Evolutionary conservation across 2,329 filamentous ascomycete genomes (phyloP), one percentile per base, ranked within the genome.

Genomic region (Teratosphaeria zuluensis): DNA sequence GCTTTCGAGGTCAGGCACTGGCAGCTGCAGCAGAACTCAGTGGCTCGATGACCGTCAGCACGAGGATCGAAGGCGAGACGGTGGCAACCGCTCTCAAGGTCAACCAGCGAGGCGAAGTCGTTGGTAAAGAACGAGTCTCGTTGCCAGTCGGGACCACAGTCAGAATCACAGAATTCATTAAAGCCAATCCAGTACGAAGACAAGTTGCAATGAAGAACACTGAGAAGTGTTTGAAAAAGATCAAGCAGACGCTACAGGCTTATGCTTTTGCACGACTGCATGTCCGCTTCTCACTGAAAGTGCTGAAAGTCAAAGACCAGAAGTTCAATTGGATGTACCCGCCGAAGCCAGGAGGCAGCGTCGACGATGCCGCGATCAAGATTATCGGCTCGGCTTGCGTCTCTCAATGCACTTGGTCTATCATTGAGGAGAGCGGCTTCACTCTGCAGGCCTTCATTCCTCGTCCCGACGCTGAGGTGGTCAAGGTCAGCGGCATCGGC

Each of bases 1-100:
- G 89, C 1, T 92, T 92, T 67, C 82, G 89, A 38, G 89, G 89
- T 21, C 83, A 90, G 67, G 88, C 88, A 16, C 74, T 92, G 60
- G 86, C 87, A 46, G 85, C 83, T 69, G 79, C 80, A 59, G 85
- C 83, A 60, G 78, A 81, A 51, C 69, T 89, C 59, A 84, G 83
- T 42, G 76, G 78, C 3, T 73, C 69, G 1, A 60, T 91, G 51
- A 75, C 73, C 7, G 74, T 91, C 55, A 87, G 79, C 14, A 91
- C 88, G 3, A 81, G 83, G 61, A 83, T 83, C 2, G 75, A 81
- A 33, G 78, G 78, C 2, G 86, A 90, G 61, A 70, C 78, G 1
- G 77, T 87, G 6, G 88, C 84, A 1, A 75, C 76, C 5, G 73
- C 69, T 33, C 68, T 84, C 56, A 80, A 77, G 55, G 80, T 84